A percentile compares a stretch with the other conserved stretches of the same genome.
These are phyloP conservation scores for Capillidium rhysosporum DNA, from an alignment of 371 early-diverging fungal species.

Conservation along the genomic window DNA sequence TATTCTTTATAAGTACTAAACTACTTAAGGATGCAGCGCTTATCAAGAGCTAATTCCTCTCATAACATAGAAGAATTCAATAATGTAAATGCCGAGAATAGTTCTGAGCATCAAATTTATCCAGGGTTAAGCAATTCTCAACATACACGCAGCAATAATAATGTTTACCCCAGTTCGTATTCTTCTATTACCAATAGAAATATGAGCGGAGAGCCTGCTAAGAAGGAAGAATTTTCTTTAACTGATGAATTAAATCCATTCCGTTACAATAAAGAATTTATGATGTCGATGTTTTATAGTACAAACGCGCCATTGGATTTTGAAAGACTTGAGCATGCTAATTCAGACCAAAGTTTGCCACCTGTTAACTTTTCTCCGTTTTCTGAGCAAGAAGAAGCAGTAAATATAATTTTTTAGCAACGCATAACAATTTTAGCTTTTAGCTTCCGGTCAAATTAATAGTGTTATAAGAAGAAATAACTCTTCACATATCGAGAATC, in stretches of 20 bases:
- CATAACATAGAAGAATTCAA: constrained; percentile 10
- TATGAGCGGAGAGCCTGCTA: constrained; percentile 10
- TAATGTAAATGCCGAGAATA: constrained; percentile 9
- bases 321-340: constrained; percentile 47
- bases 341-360: constrained; percentile 29
- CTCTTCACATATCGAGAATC: constrained; percentile 7
- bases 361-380: constrained; percentile 42
- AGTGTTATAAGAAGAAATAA: constrained; percentile 21
- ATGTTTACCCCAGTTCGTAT: constrained; percentile 3
- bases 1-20: background rate
- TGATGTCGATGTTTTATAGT: constrained; percentile 44
- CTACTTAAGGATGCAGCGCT: constrained; percentile 16
- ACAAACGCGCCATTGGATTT: constrained; percentile 41
- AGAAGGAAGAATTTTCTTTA: constrained; percentile 7
- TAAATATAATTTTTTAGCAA: constrained; percentile 10
- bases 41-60: constrained; percentile 14
- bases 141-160: background rate
- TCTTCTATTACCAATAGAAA: constrained; percentile 5
- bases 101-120: constrained; percentile 7
- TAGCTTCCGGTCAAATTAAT: constrained; percentile 27
- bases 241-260: constrained; percentile 23
- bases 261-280: constrained; percentile 57
- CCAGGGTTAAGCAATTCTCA: constrained; percentile 2
- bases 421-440: constrained; percentile 12
- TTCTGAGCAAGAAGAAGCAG: constrained; percentile 46